phyloP scores from a whole-genome alignment of 164 flowering plant species.

The Stephania yunnanensis region DNA sequence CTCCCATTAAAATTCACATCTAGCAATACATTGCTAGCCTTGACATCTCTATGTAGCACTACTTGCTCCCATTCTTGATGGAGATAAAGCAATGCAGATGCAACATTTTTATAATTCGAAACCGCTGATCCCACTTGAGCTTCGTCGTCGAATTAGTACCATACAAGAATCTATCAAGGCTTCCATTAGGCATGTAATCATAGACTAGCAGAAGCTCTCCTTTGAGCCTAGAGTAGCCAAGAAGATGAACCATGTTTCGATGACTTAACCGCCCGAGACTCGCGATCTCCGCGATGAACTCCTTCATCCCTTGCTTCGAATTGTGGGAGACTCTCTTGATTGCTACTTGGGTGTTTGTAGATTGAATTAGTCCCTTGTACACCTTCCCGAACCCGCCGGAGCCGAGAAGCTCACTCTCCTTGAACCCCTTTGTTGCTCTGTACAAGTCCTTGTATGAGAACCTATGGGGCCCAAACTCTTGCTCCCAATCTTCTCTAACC shows the following conservation, averaged over 20 bases:
- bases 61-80: constrained; percentile 52
- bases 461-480: constrained; percentile 44
- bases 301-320: background rate
- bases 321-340: constrained; percentile 8
- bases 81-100: constrained; percentile 10
- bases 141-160: background rate
- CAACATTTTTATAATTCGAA: constrained; percentile 1
- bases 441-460: constrained; percentile 26
- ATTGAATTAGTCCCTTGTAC: constrained; percentile 5
- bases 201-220: constrained; percentile 8
- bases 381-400: constrained; percentile 13
- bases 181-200: constrained; percentile 16
- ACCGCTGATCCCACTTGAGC: constrained; percentile 3
- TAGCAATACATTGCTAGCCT: constrained; percentile 50
- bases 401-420: constrained; percentile 8
- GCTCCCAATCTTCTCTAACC: constrained; percentile 46
- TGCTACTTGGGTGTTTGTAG: background rate
- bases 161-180: constrained; percentile 7
- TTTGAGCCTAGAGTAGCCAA: constrained; percentile 7
- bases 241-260: constrained; percentile 7
- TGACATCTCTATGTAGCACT: constrained; percentile 55
- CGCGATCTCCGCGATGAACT: constrained; percentile 13
- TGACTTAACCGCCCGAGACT: constrained; percentile 13
- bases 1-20: constrained; percentile 45
- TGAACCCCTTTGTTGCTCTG: constrained; percentile 8